Evolutionary conservation across 441 rosid genomes (phyloP).

Genomic region (Pelargonium citronellum): DNA sequence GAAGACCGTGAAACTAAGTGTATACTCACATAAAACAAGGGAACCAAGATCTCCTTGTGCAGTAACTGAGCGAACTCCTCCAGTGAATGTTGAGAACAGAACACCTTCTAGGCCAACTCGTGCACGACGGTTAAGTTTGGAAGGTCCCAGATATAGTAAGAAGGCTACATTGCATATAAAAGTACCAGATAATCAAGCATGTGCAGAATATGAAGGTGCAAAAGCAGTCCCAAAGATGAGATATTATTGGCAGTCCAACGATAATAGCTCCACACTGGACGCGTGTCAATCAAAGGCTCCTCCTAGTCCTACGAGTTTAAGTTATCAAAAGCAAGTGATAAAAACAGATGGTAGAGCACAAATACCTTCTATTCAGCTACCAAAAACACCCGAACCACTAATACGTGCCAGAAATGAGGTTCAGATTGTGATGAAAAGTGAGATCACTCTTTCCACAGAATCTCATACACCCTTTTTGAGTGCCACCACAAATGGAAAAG

Average conservation of each 20-base stretch:
- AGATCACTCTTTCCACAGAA: slow-evolving; percentile 35
- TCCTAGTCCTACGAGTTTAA: slow-evolving; percentile 53
- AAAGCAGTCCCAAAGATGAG: slow-evolving; percentile 29
- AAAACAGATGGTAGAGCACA: slow-evolving; percentile 39
- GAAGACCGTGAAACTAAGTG: slow-evolving; percentile 1
- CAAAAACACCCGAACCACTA: slow-evolving; percentile 51
- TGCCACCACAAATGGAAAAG: slow-evolving; percentile 40
- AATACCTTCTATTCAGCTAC: slow-evolving; percentile 43
- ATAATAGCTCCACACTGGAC: slow-evolving; percentile 30
- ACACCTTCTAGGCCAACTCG: slow-evolving; percentile 42
- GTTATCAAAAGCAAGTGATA: slow-evolving; percentile 28
- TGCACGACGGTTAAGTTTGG: slow-evolving; percentile 54
- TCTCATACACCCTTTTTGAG: slow-evolving; percentile 23
- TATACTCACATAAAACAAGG: neutral
- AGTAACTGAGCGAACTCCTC: slow-evolving; percentile 38
- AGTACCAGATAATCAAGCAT: slow-evolving; percentile 23
- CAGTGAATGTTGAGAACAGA: slow-evolving; percentile 36
- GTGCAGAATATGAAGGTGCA: slow-evolving; percentile 29
- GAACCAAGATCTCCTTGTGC: slow-evolving; percentile 22
- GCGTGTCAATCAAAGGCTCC: slow-evolving; percentile 32
- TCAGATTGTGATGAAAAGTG: slow-evolving; percentile 31
- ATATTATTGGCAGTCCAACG: slow-evolving; percentile 20
- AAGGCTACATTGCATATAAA: slow-evolving; percentile 29
- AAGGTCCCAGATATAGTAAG: slow-evolving; percentile 43
- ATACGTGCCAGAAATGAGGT: slow-evolving; percentile 37